Evolutionary conservation across 2,329 filamentous ascomycete genomes (phyloP), one percentile per base, ranked within the genome.

Genomic region (Acrodontium crateriforme): DNA sequence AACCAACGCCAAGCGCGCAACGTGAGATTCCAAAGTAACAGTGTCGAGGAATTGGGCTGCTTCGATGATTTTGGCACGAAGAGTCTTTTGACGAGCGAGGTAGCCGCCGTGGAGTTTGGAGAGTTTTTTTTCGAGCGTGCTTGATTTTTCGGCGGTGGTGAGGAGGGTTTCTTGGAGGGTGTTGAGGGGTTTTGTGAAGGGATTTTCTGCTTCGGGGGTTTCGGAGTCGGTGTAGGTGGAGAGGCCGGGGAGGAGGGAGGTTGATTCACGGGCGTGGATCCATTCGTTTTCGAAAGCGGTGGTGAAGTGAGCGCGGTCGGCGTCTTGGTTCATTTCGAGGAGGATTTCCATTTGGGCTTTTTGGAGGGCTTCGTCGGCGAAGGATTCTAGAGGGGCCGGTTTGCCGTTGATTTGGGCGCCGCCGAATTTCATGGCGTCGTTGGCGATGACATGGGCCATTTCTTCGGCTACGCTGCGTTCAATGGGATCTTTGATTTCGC

Each of bases 101-200:
- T 98, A 98, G 9, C 89, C 89, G 14, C 85, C 85, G 2, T 92
- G 72, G 45, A 89, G 77, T 29, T 92, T 65, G 0, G 67, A 65
- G n/a, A 98, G 69, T 56, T 89, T 94, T 69, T 93, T 93, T 57
- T 95, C 85, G 1, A 92, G 62, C 55, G 87, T 91, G 49, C 83
- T 82, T 29, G 80, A 81, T 32, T 76, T 69, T 42, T 87, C 76
- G 3, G 85, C 89, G 0, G 74, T 73, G 3, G 68, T 61, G 42
- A 80, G 67, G 37, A 93, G 78, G 6, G 69, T 64, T 25, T 80
- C 70, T 54, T 89, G 79, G 2, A 84, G 69, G 24, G 66, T 67
- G 37, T 89, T 74, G 39, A 93, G 89, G 2, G 80, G 74, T 41
- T 71, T 61, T 17, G 67, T 66, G 61, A 87, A 72, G 16, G 71